Evolutionary conservation across 164 flowering plant species (phyloP).

Genomic region (Magnolia kwangsiensis): DNA sequence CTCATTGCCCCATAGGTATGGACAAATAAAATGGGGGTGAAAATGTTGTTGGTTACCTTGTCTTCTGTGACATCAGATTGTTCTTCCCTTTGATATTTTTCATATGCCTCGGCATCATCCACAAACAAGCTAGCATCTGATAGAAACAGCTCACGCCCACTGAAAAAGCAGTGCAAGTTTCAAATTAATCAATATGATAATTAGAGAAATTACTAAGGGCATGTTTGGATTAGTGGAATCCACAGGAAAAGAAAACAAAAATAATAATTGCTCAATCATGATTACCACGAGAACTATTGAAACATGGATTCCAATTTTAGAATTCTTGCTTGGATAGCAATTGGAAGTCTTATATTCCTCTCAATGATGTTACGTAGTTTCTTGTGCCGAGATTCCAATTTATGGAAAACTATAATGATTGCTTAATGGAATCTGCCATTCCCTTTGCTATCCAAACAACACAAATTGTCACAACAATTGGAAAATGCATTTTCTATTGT

Average conservation of each 20-base stretch:
- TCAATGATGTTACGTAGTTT: no score
- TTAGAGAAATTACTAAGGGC: background rate
- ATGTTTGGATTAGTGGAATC: no score
- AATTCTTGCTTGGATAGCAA: no score
- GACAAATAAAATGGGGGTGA: background rate
- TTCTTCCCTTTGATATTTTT: conserved; percentile 36
- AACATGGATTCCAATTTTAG: background rate
- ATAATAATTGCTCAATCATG: background rate
- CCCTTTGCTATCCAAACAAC: no score
- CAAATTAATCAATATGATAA: background rate
- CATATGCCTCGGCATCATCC: conserved; percentile 64
- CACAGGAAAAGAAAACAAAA: no score
- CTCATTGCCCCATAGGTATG: background rate
- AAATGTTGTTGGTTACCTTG: conserved; percentile 17
- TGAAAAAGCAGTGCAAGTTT: conserved; percentile 10
- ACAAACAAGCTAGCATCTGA: conserved; percentile 88
- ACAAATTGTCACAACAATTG: no score
- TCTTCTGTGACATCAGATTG: conserved; percentile 19
- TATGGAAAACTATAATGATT: no score
- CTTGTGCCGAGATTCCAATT: no score
- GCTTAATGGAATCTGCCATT: no score
- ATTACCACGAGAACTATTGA: background rate
- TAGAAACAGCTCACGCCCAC: conserved; percentile 54
- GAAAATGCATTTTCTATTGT: no score
- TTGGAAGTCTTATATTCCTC: no score